phyloP scores from a whole-genome alignment of 129 eudicot species.

The Sambucus nigra region DNA sequence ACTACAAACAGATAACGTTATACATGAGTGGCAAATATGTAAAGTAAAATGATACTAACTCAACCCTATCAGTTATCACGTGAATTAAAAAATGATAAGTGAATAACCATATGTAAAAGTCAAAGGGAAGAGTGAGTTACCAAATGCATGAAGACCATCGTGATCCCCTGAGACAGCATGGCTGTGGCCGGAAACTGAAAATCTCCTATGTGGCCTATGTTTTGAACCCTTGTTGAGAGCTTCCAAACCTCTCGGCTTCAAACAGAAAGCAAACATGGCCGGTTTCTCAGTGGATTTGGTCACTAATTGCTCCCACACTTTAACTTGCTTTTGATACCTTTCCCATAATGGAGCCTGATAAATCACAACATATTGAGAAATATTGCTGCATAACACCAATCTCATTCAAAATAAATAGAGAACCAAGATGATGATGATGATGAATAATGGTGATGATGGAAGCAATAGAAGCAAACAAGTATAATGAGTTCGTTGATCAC shows the following conservation, averaged over 20 bases:
- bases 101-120: not conserved
- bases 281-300: slow-evolving; percentile 58
- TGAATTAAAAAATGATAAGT: too few species aligned
- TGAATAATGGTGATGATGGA: too few species aligned
- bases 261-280: slow-evolving; percentile 86
- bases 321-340: slow-evolving; percentile 66
- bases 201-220: slow-evolving; percentile 75
- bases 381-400: not conserved
- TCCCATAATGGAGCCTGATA: slow-evolving; percentile 93
- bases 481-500: too few species aligned
- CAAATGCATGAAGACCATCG: slow-evolving; percentile 43
- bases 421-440: too few species aligned
- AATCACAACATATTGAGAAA: slow-evolving; percentile 5
- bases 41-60: too few species aligned
- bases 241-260: slow-evolving; percentile 79
- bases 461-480: too few species aligned
- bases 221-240: slow-evolving; percentile 66
- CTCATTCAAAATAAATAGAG: not conserved
- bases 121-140: slow-evolving; percentile 19
- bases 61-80: too few species aligned
- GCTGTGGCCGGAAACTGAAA: slow-evolving; percentile 45
- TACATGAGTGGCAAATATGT: too few species aligned
- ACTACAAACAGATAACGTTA: too few species aligned
- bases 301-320: slow-evolving; percentile 63
- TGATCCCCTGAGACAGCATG: slow-evolving; percentile 46